A percentile compares a stretch with the other conserved stretches of the same genome.
Conservation (phyloP, 2,329 filamentous ascomycete species). For the Penicillium sp. region DNA sequence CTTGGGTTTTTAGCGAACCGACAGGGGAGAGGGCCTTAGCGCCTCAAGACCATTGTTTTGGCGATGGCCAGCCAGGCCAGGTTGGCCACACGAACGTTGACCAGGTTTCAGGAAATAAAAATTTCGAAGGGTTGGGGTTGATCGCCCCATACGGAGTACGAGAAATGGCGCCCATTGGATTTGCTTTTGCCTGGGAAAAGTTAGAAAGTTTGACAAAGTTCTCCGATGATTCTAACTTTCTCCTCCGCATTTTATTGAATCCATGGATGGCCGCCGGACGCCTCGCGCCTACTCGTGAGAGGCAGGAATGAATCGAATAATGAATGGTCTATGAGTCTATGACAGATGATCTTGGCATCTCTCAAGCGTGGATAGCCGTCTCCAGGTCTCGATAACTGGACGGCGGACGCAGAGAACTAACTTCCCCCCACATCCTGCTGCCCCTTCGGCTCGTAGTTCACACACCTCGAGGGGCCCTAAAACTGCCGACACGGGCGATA, state of each 20-base stretch:
- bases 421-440: background rate
- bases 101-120: background rate
- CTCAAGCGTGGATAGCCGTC: background rate
- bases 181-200: background rate
- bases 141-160: background rate
- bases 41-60: background rate
- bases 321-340: background rate
- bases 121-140: background rate
- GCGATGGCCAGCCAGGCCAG: background rate
- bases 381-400: background rate
- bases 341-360: background rate
- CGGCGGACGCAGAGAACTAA: no score
- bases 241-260: slow-evolving; percentile 4
- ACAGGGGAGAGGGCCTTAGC: slow-evolving; percentile 3
- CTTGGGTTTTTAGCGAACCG: slow-evolving; percentile 6
- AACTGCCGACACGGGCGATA: background rate
- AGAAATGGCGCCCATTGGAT: background rate
- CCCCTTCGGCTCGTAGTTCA: slow-evolving; percentile 1
- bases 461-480: background rate
- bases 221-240: slow-evolving; percentile 3
- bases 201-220: slow-evolving; percentile 3
- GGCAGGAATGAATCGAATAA: background rate
- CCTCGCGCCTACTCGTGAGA: background rate
- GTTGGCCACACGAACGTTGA: background rate
- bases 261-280: background rate